Evolutionary conservation across 2,329 filamentous ascomycete genomes (phyloP), one percentile per base, ranked within the genome.

Genomic region (Colletotrichum australisinense): DNA sequence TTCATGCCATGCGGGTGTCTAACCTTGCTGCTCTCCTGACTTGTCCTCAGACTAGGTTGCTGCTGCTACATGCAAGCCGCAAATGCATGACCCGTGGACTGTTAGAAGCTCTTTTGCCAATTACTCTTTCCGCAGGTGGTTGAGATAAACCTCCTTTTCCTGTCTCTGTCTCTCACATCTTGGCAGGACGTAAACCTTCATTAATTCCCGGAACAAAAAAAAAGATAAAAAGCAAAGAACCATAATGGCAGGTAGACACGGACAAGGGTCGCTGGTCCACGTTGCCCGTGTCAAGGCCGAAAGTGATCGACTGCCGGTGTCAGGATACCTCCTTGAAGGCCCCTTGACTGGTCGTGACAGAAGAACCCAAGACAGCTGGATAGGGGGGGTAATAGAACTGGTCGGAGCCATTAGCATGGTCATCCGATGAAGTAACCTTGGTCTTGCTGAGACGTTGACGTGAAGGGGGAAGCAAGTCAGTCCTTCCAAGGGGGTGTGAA

Each of bases 381-480:
- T 55, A 30, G 42, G 46, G 32, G 53, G 38, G 55, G 46, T 22
- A 62, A 52, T 42, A 35, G 53, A 53, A 62, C 11, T 9, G 14
- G 35, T 69, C 12, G 9, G 28, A 38, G 55, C 26, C 2, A 24
- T 28, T 57, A 32, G 67, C 56, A 65, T 66, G 56, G 55, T 73
- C 67, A 49, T 73, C 71, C 56, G 71, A 73, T 66, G 46, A 62
- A 62, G 55, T 62, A 60, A 71, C 46, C 58, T 73, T 62, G 58
- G 42, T 58, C 38, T 24, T 56, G 55, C 67, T 71, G 71, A 73
- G 71, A 73, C 71, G 67, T 58, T 73, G 71, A 71, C 71, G 12
- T 71, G 71, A 62, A 73, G 42, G 67, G 60, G 55, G 6, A 73
- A 73, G 46, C 24, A 59, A 24, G 65, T 55, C 30, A 42, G 67